Evolutionary conservation across 139 green algal species (phyloP).

Genomic region (Micractinium sp.): DNA sequence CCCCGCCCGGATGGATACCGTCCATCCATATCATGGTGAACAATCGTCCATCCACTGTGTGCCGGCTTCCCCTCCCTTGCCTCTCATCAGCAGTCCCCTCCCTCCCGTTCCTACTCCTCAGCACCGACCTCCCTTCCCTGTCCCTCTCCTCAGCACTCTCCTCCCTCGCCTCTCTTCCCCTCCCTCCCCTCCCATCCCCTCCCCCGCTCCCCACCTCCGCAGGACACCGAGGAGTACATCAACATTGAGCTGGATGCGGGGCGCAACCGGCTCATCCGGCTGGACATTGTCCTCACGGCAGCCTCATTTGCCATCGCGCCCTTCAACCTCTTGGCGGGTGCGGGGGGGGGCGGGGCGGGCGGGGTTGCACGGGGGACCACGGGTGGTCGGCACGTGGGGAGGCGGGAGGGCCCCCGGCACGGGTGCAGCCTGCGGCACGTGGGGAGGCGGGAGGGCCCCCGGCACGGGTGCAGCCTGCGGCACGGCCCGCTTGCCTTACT

Average conservation of each 20-base stretch:
- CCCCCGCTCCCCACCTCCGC: background rate
- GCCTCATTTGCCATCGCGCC: constrained; percentile 72
- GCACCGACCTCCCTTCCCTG: no score
- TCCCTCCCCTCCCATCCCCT: background rate
- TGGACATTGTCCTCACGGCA: constrained; percentile 78
- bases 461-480: no score
- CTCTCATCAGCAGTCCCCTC: no score
- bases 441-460: no score
- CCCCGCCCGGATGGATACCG: no score
- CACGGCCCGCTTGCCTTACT: no score
- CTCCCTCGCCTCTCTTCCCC: background rate
- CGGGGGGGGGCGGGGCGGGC: background rate
- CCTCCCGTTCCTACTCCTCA: no score
- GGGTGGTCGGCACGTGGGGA: background rate
- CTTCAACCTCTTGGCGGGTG: constrained; percentile 72
- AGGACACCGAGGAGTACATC: constrained; percentile 75
- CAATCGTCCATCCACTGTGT: no score
- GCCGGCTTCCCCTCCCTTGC: no score
- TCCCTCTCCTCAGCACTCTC: background rate
- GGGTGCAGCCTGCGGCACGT: background rate
- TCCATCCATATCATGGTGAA: no score
- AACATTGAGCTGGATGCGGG: constrained; percentile 70
- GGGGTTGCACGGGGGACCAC: no score
- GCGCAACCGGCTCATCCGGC: constrained; percentile 66
- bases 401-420: background rate